These are phyloP conservation scores for Cinchona pubescens DNA, from an alignment of 257 asterid genomes.

Conservation along the genomic window DNA sequence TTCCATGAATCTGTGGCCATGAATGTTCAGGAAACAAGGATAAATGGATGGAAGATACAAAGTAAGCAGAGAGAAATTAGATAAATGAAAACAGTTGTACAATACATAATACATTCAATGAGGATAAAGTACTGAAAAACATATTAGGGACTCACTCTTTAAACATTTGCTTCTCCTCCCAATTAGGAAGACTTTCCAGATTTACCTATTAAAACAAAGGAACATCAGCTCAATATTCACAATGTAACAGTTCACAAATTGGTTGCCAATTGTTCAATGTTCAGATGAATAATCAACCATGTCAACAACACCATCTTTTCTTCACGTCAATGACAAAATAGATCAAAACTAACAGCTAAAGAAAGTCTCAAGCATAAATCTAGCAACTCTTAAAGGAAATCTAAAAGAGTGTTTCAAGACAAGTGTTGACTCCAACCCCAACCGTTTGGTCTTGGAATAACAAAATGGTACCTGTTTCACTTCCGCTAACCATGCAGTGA, in stretches of 20 bases:
- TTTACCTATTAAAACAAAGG: conserved; percentile 59
- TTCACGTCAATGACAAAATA: not conserved
- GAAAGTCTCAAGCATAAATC: not conserved
- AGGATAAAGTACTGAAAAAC: not conserved
- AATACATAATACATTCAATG: not conserved
- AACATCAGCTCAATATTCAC: conserved; percentile 6
- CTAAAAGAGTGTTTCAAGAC: not conserved
- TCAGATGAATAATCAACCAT: not conserved
- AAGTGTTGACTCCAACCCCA: not conserved
- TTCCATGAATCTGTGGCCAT: conserved; percentile 81
- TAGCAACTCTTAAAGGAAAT: not conserved
- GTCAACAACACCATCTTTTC: not conserved
- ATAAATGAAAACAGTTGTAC: not conserved
- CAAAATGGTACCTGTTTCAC: conserved; percentile 57
- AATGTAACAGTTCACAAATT: conserved; percentile 4
- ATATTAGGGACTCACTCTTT: conserved; percentile 56
- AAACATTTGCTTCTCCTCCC: conserved; percentile 96
- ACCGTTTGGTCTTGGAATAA: too few relatives aligned
- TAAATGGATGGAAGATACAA: not conserved
- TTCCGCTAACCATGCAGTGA: conserved; percentile 89
- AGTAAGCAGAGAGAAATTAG: not conserved
- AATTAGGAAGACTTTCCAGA: conserved; percentile 83
- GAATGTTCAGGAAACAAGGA: conserved; percentile 2
- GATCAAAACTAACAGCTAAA: not conserved
- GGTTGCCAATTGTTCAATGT: not conserved